These are phyloP conservation scores for Boechera retrofracta DNA, from an alignment of 345 rosid genomes.

Conservation along the genomic window DNA sequence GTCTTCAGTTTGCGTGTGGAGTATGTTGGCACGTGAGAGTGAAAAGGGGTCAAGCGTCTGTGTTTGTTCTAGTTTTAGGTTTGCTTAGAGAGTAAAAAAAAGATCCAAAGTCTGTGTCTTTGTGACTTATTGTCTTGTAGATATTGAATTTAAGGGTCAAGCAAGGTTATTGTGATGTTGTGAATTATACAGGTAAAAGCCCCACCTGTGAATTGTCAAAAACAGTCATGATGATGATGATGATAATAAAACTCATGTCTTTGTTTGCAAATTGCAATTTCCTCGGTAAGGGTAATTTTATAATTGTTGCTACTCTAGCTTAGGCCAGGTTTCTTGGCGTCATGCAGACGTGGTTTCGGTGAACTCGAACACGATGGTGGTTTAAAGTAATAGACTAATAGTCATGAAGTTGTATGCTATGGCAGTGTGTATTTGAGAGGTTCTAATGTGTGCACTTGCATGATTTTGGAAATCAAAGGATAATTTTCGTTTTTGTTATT, in stretches of 20 bases:
- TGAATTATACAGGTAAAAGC: conserved; percentile 22
- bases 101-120: background rate
- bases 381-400: too few relatives aligned
- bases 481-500: too few relatives aligned
- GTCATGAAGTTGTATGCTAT: too few relatives aligned
- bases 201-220: conserved; percentile 36
- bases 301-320: too few relatives aligned
- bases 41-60: conserved; percentile 22
- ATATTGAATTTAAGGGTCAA: conserved; percentile 40
- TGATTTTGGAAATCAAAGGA: too few relatives aligned
- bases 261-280: conserved; percentile 18
- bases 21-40: conserved; percentile 19
- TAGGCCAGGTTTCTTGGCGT: background rate
- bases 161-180: conserved; percentile 26
- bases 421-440: too few relatives aligned
- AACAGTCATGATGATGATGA: conserved; percentile 38
- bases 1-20: conserved; percentile 24
- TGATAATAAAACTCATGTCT: conserved; percentile 33
- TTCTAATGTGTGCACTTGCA: too few relatives aligned
- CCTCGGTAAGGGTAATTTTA: background rate
- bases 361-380: too few relatives aligned
- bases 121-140: conserved; percentile 21
- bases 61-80: conserved; percentile 31
- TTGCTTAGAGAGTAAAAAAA: conserved; percentile 32
- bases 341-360: too few relatives aligned